Base-by-base conservation (phyloP, 202 grass and related monocot species). In the Elaeis oleifera region DNA sequence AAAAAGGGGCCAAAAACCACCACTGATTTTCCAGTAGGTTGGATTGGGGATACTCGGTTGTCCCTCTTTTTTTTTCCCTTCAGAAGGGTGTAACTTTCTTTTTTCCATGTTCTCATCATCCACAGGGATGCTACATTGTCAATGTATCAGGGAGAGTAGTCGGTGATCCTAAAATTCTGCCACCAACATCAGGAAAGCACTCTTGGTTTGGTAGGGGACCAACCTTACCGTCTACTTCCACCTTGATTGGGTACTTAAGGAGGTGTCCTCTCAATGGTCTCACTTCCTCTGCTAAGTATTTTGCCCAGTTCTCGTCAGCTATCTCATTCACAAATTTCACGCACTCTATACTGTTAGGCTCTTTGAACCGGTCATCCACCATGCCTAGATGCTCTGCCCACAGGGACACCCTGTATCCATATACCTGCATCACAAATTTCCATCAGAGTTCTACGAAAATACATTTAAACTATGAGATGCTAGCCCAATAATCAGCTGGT, bases 301-400 rank as follows among this genome's bases (percentile, higher is more conserved):
- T 18, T 0, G 3, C 18, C 32, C 60, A 62, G 60, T 62, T 62
- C 16, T 62, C 60, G 4, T 62, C 60, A 3, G 60, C 60, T 49
- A 62, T 18, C 60, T 20, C 44, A 48, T 62, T 62, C 16, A 62
- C 60, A 15, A 21, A 62, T 22, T 48, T 49, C 20, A 62, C 60
- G 5, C 60, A 62, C 19, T 62, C 60, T 1, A 44, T 9, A 21
- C 60, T 49, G 17, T 48, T 6, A 5, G 60, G 32, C 8, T 62
- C 5, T 3, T 49, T 8, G n/a, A 62, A 48, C 8, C 3, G 18
- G 3, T 9, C n/a, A 21, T 11, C 31, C 11, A 16, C 31, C 18
- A 14, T 48, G 18, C 31, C 31, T 13, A 62, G 28, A 62, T 62
- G 32, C 60, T 62, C 60, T 3, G 60, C 60, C 60, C 60, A 62